phyloP scores from a whole-genome alignment of 192 early-diverging fungal genomes.

The Phycomyces nitens region DNA sequence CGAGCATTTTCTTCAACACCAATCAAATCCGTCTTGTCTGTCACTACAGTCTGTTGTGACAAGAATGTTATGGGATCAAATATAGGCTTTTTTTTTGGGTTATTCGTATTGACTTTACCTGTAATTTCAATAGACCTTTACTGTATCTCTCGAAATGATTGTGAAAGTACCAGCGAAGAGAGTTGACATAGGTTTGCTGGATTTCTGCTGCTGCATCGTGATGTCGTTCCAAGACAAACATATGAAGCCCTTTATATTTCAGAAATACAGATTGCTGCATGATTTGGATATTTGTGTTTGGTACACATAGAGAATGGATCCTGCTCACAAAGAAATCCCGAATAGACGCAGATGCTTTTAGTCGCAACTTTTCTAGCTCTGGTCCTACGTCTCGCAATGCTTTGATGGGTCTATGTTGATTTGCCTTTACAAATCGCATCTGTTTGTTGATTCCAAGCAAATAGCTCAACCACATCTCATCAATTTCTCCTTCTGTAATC shows the following conservation, averaged over 20 bases:
- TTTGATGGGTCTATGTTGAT: slow-evolving; percentile 71
- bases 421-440: slow-evolving; percentile 75
- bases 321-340: slow-evolving; percentile 84
- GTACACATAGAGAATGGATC: slow-evolving; percentile 81
- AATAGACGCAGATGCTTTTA: slow-evolving; percentile 81
- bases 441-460: slow-evolving; percentile 85
- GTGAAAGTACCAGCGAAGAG: slow-evolving; percentile 81
- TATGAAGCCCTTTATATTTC: slow-evolving; percentile 89
- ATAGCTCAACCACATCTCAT: slow-evolving; percentile 84
- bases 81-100: too few relatives aligned
- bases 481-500: slow-evolving; percentile 90
- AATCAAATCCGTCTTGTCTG: slow-evolving; percentile 83
- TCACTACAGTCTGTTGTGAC: slow-evolving; percentile 50
- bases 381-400: slow-evolving; percentile 86
- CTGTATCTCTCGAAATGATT: slow-evolving; percentile 91
- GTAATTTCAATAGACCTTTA: slow-evolving; percentile 69
- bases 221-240: slow-evolving; percentile 88
- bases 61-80: not conserved
- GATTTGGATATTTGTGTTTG: slow-evolving; percentile 91
- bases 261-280: slow-evolving; percentile 88
- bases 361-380: slow-evolving; percentile 85
- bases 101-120: slow-evolving; percentile 41
- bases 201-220: slow-evolving; percentile 85
- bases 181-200: slow-evolving; percentile 79
- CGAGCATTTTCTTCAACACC: slow-evolving; percentile 78